Percentiles rank a stretch among this genome's conserved stretches.
Evolutionary conservation across 306 rosid species (phyloP).

Genomic region (Castanea sativa): DNA sequence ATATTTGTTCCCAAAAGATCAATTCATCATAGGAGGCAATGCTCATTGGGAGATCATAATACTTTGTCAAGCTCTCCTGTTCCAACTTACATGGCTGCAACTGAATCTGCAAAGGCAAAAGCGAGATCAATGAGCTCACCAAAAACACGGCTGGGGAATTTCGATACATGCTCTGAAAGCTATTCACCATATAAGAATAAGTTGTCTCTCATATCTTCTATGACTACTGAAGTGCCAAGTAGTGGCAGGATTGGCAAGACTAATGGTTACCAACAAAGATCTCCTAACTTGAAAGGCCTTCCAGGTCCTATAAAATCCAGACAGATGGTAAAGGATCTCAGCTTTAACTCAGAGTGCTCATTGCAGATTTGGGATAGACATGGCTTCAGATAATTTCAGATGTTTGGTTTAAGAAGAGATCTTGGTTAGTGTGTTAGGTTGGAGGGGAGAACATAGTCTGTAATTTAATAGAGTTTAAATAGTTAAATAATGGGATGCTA

Average conservation of each 20-base stretch:
- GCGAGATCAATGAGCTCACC: constrained; percentile 76
- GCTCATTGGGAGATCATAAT: constrained; percentile 57
- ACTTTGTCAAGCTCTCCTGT: constrained; percentile 64
- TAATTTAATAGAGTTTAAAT: no score
- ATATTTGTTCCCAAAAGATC: constrained; percentile 34
- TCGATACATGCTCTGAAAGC: constrained; percentile 52
- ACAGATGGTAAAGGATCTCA: constrained; percentile 49
- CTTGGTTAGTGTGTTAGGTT: no score
- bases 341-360: constrained; percentile 69
- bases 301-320: constrained; percentile 73
- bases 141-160: constrained; percentile 49
- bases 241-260: constrained; percentile 27
- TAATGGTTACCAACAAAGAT: constrained; percentile 47
- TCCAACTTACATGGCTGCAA: constrained; percentile 95
- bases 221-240: constrained; percentile 41
- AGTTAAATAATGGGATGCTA: no score
- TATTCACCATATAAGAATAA: constrained; percentile 82
- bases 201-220: constrained; percentile 46
- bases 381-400: constrained; percentile 11
- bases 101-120: constrained; percentile 85
- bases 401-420: no score
- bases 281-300: constrained; percentile 77
- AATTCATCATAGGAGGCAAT: constrained; percentile 51
- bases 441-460: no score
- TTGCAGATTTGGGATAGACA: constrained; percentile 57